Percentiles rank a stretch among this genome's conserved stretches.
Evolutionary conservation across 1,284 basidiomycete species (phyloP).

Genomic region (Violaceomyces palustris): DNA sequence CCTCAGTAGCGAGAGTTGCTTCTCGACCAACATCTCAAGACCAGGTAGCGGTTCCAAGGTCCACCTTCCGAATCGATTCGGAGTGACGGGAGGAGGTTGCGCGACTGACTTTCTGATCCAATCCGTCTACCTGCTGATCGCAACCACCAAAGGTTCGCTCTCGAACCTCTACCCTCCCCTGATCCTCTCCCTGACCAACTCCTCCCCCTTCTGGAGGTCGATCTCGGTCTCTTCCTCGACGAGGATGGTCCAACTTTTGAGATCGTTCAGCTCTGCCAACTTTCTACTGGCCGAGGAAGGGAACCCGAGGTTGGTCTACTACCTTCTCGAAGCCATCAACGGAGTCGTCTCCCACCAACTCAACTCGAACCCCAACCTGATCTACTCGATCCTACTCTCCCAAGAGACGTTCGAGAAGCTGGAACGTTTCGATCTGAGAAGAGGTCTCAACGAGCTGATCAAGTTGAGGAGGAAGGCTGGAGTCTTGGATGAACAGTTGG

Average conservation of each 20-base stretch:
- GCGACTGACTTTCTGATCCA: constrained; percentile 53
- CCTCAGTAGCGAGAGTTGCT: constrained; percentile 73
- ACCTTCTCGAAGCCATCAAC: constrained; percentile 89
- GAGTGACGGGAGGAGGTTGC: constrained; percentile 13
- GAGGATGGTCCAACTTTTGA: constrained; percentile 77
- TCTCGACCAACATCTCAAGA: constrained; percentile 58
- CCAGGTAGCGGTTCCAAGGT: constrained; percentile 26
- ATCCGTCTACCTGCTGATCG: constrained; percentile 76
- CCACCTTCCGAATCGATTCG: constrained; percentile 13
- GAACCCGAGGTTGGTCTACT: constrained; percentile 83
- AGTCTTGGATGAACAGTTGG: neutral
- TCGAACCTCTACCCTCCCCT: constrained; percentile 66
- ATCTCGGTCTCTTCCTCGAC: constrained; percentile 71
- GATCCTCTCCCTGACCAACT: constrained; percentile 81
- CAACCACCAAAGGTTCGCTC: constrained; percentile 63
- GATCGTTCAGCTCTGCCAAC: constrained; percentile 77
- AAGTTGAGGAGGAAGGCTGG: constrained; percentile 11
- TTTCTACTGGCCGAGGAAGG: constrained; percentile 90
- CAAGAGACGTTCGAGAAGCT: constrained; percentile 79
- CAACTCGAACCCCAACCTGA: constrained; percentile 75
- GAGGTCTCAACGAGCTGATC: constrained; percentile 74
- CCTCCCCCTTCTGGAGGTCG: constrained; percentile 76
- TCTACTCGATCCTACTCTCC: constrained; percentile 76
- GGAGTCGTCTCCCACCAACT: constrained; percentile 61
- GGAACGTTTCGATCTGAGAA: constrained; percentile 77